These are phyloP conservation scores for Trichaptum fuscoviolaceum DNA, from an alignment of 768 basidiomycete genomes.

Conservation along the genomic window DNA sequence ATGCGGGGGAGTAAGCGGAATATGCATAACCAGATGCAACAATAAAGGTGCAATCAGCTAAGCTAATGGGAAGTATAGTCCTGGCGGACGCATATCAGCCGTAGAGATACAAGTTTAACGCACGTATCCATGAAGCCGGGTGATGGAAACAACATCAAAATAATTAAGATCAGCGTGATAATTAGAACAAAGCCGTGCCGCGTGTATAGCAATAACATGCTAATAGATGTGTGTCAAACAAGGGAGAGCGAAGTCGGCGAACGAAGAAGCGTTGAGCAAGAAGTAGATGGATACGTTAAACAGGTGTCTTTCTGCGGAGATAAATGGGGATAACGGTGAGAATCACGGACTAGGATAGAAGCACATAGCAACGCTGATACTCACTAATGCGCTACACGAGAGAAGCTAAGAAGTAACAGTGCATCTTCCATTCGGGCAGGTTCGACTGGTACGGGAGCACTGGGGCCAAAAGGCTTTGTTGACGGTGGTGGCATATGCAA, in stretches of 20 bases:
- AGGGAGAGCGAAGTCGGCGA: not conserved
- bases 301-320: not conserved
- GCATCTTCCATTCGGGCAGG: conserved; percentile 67
- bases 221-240: not conserved
- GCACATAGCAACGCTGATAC: not conserved
- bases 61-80: not conserved
- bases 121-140: not conserved
- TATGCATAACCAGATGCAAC: not conserved
- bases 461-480: conserved; percentile 17
- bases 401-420: conserved; percentile 67
- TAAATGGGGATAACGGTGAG: not conserved
- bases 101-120: not conserved
- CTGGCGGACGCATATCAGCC: not conserved
- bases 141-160: conserved; percentile 1
- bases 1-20: not conserved
- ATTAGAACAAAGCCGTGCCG: not conserved
- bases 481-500: conserved; percentile 45
- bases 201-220: not conserved
- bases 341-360: not conserved
- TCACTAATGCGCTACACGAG: conserved; percentile 50
- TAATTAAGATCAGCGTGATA: not conserved
- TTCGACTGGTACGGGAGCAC: conserved; percentile 36
- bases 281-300: not conserved
- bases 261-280: not conserved
- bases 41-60: not conserved